Evolutionary conservation across 495 filamentous ascomycete species (phyloP), one percentile per base, ranked within the genome.

Genomic region (Lichina pygmaea): DNA sequence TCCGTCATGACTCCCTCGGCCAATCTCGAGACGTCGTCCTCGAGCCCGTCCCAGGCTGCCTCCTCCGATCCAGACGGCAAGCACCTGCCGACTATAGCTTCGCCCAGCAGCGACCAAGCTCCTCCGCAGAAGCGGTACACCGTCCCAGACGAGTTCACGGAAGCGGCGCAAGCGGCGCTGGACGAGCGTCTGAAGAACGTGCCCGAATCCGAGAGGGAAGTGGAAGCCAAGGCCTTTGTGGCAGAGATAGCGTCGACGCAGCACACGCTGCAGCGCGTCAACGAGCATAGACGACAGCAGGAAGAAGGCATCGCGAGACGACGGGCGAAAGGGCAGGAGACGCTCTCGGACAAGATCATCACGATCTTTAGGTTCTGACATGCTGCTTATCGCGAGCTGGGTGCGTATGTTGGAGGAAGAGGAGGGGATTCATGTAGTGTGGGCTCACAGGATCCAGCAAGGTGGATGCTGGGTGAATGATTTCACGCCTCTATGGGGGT

Each of bases 141-240:
- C n/a, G 45, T 33, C 8, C 42, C 52, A 31, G 48, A 52, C 2
- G 54, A 64, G 30, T 47, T 62, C 36, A 58, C 58, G 11, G 45
- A 48, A 11, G 57, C 60, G 11, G 50, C 59, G 17, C 54, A 60
- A 44, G 55, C 56, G 42, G 59, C 57, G 44, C 64, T 77, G 37
- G 66, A 64, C 44, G 63, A 69, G 51, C 58, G 62, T 16, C 55
- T 80, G 46, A 65, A 75, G 37, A 64, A 70, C 42, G 60, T 83
- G 16, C 64, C 64, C 0, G 71, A 71, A 4, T 63, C 68, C 44
- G 75, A 82, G 49, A 61, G 76, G 16, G 70, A 72, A 44, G 55
- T 81, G 31, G 77, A 83, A 52, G 73, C 78, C 47, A 60, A 66
- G 52, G 68, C 75, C 8, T 61, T 78, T 45, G 60, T 67, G 49